phyloP scores from a whole-genome alignment of 192 early-diverging fungal genomes.

The Haplosporangium gracile region DNA sequence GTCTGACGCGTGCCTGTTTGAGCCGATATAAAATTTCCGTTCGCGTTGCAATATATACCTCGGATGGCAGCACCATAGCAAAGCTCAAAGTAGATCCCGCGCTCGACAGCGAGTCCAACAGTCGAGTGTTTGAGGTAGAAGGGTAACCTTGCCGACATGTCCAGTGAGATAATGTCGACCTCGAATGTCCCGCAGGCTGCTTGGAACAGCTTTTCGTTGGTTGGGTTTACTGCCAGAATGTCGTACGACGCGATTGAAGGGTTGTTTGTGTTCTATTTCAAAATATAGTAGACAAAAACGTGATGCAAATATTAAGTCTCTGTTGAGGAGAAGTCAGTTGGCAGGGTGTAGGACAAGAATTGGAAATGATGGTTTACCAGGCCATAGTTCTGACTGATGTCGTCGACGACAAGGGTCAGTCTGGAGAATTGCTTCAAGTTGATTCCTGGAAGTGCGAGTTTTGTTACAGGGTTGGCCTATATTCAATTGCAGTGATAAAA shows the following conservation, averaged over 20 bases:
- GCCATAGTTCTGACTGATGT: conserved; percentile 67
- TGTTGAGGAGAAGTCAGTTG: neutral
- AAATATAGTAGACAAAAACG: too few species aligned
- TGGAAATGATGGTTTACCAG: conserved; percentile 49
- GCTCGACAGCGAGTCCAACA: conserved; percentile 75
- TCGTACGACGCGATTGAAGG: conserved; percentile 64
- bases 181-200: conserved; percentile 76
- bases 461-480: conserved; percentile 59
- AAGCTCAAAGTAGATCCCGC: conserved; percentile 88
- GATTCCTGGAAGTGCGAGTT: conserved; percentile 40
- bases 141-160: conserved; percentile 72
- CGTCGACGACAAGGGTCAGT: conserved; percentile 71
- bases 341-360: neutral
- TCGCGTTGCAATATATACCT: conserved; percentile 54
- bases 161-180: conserved; percentile 87
- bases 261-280: conserved; percentile 42
- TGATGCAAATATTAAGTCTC: too few species aligned
- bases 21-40: neutral
- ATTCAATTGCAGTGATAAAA: neutral
- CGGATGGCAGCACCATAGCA: conserved; percentile 74
- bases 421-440: conserved; percentile 68
- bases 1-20: too few species aligned
- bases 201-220: conserved; percentile 79
- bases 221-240: conserved; percentile 81
- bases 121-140: conserved; percentile 76